Evolutionary conservation across 768 basidiomycete genomes (phyloP), one percentile per base, ranked within the genome.

Genomic region (Lactifluus echinatus): DNA sequence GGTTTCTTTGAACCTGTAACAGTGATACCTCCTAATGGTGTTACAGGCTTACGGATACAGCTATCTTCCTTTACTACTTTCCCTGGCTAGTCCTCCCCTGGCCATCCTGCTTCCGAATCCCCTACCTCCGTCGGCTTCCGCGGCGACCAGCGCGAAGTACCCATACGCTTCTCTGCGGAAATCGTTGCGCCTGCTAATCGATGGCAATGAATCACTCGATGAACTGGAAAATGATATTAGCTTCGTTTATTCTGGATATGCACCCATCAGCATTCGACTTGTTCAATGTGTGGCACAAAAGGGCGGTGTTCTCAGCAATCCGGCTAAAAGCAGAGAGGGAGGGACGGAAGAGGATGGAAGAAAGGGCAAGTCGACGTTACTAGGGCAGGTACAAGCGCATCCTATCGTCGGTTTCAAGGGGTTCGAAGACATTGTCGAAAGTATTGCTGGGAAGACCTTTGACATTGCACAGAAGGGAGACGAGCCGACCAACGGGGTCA

Each of bases 381-480:
- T 69, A 24, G 75, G 73, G 51, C 84, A 83, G 68, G 76, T 88
- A 39, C 86, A 84, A 67, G 93, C 93, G 1, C 93, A 96, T 70
- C 87, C 92, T 2, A 88, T 99, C 57, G 81, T 87, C 8, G 95
- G 95, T 2, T 99, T 95, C 94, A 95, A 89, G 70, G 95, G 93
- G 23, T 93, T 99, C 66, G 96, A 98, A 70, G 95, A 98, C 65
- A 80, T 90, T 14, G 68, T 96, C 21, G 79, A 79, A 34, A 76
- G 78, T 52, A 84, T 98, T 53, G 89, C 93, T 0, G 96, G 96
- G 2, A 82, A 83, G 67, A 89, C 85, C 21, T 80, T 96, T 40
- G 94, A 99, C 70, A 78, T 89, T 34, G 72, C 75, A 29, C 85
- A 81, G 67, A 76, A 75, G 62, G 66, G 67, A 49, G 62, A 70